Percentiles rank a stretch among this genome's conserved stretches.
These are phyloP conservation scores for Yamadazyma philogaea DNA, from an alignment of 805 yeast genomes.

Conservation along the genomic window DNA sequence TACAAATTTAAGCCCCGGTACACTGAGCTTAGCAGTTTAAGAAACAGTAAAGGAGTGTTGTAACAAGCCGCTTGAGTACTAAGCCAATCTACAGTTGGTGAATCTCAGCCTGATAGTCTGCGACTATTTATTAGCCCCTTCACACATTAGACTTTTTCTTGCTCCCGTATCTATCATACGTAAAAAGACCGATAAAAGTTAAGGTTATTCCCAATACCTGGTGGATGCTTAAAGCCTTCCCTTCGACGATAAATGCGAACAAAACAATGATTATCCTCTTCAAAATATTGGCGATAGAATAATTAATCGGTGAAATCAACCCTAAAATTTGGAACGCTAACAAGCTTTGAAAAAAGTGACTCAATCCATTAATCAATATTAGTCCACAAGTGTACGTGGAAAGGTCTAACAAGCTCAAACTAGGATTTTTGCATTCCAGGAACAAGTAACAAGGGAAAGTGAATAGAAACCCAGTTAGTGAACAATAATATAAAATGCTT, in stretches of 20 bases:
- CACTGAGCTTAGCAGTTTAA: too few relatives aligned
- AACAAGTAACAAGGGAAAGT: constrained; percentile 67
- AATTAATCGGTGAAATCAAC: constrained; percentile 67
- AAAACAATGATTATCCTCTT: constrained; percentile 70
- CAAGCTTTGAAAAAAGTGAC: constrained; percentile 71
- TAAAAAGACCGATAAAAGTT: constrained; percentile 40
- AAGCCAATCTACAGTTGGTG: too few relatives aligned
- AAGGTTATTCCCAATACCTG: constrained; percentile 36
- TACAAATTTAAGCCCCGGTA: too few relatives aligned
- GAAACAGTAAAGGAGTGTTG: too few relatives aligned
- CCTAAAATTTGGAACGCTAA: constrained; percentile 77
- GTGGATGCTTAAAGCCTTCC: constrained; percentile 26
- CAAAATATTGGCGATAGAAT: constrained; percentile 74
- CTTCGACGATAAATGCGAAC: constrained; percentile 65
- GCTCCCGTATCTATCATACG: constrained; percentile 41
- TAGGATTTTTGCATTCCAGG: constrained; percentile 42
- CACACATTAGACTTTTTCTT: too few relatives aligned
- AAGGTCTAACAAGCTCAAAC: constrained; percentile 31
- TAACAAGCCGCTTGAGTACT: too few relatives aligned
- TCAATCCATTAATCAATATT: constrained; percentile 58
- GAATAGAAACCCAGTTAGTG: constrained; percentile 61
- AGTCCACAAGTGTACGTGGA: constrained; percentile 30
- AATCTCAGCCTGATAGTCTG: not conserved
- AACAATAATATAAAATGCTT: constrained; percentile 69
- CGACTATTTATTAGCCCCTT: too few relatives aligned